phyloP scores from a whole-genome alignment of 169 alveolate species.

The Perkinsus chesapeaki region DNA sequence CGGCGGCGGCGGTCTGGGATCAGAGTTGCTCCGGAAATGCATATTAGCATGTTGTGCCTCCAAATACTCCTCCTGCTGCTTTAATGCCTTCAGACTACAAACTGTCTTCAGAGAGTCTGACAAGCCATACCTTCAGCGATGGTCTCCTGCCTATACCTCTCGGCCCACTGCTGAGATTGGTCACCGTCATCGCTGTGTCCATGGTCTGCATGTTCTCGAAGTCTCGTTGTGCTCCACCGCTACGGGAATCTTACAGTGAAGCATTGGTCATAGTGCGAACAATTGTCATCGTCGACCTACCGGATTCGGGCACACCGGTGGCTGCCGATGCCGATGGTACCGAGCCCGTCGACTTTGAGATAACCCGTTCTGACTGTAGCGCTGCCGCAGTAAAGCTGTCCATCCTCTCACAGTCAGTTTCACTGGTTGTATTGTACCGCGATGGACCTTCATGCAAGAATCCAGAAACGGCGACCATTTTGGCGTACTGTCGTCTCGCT shows the following conservation, averaged over 20 bases:
- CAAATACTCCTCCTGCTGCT: neutral
- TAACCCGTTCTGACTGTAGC: neutral
- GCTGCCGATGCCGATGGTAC: neutral
- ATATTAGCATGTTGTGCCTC: neutral
- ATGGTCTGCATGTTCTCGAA: neutral
- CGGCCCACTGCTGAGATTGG: neutral
- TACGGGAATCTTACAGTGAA: too few species aligned
- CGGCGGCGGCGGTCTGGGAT: neutral
- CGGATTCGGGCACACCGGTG: neutral
- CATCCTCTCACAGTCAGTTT: neutral
- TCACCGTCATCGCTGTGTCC: neutral
- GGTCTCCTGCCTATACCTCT: neutral
- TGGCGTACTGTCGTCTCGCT: neutral
- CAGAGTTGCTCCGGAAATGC: neutral
- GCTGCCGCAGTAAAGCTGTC: neutral
- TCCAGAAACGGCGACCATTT: neutral
- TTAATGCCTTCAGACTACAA: neutral
- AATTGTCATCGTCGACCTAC: too few species aligned
- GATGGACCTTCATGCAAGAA: neutral
- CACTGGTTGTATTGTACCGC: neutral
- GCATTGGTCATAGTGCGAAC: too few species aligned
- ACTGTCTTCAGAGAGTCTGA: neutral
- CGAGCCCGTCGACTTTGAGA: neutral
- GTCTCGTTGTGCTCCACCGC: too few species aligned
- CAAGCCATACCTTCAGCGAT: neutral